These are phyloP conservation scores for Theileria equi DNA, from an alignment of 169 alveolate species.

Conservation along the genomic window DNA sequence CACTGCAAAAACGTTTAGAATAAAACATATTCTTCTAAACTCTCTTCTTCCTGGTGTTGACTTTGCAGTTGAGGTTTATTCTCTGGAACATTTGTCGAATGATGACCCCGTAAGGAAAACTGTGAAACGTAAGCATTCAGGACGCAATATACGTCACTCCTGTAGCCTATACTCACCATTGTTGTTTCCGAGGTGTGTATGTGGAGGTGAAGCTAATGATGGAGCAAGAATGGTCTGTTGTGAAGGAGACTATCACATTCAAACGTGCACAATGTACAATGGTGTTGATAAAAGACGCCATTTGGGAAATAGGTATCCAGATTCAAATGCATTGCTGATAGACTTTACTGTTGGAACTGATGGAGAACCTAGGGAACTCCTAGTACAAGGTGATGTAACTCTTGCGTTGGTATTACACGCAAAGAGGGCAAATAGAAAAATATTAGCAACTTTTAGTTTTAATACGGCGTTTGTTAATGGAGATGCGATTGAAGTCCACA, in stretches of 20 bases:
- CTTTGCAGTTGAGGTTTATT: slow-evolving; percentile 28
- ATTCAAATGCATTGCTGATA: too few relatives aligned
- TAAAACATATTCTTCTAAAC: slow-evolving; percentile 24
- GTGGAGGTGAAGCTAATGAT: slow-evolving; percentile 45
- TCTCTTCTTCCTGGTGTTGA: slow-evolving; percentile 38
- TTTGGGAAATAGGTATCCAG: too few relatives aligned
- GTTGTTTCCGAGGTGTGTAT: slow-evolving; percentile 38
- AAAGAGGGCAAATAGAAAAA: slow-evolving; percentile 56
- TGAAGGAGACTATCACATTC: slow-evolving; percentile 24
- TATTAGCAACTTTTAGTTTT: slow-evolving; percentile 66
- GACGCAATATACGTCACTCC: too few relatives aligned
- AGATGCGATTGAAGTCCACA: slow-evolving; percentile 25
- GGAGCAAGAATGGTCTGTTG: slow-evolving; percentile 25
- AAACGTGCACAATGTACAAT: background rate
- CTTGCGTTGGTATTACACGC: slow-evolving; percentile 60
- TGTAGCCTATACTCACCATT: slow-evolving; percentile 23
- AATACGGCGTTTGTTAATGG: slow-evolving; percentile 67
- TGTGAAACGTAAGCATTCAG: too few relatives aligned
- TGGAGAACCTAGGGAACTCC: slow-evolving; percentile 64
- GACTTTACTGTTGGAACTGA: slow-evolving; percentile 66
- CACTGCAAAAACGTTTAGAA: too few relatives aligned
- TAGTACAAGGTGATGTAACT: slow-evolving; percentile 69
- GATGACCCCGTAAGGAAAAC: slow-evolving; percentile 3
- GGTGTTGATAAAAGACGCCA: too few relatives aligned
- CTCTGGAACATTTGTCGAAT: background rate